phyloP scores from a whole-genome alignment of 306 rosid species.

The Castanea crenata region DNA sequence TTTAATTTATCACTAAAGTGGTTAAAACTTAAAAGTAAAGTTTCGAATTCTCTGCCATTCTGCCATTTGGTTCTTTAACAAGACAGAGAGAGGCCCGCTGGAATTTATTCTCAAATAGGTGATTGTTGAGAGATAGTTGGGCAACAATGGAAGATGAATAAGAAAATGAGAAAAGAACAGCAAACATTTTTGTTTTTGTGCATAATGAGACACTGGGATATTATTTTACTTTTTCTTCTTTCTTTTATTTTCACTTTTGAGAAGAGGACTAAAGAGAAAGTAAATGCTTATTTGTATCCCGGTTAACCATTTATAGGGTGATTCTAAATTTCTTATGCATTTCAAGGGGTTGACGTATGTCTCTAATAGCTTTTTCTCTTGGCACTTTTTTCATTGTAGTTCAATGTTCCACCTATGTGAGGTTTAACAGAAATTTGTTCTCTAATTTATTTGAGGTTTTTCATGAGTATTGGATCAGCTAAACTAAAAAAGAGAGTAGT shows the following conservation, averaged over 20 bases:
- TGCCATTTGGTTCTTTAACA: not conserved
- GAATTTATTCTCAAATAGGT: not conserved
- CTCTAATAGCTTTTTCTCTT: not conserved
- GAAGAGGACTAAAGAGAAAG: not conserved
- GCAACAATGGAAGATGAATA: not conserved
- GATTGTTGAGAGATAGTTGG: not conserved
- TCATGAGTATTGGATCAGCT: not conserved
- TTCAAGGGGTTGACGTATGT: not conserved
- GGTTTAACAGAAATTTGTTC: not conserved
- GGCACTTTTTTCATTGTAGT: not conserved
- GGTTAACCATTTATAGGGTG: not conserved
- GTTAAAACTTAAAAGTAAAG: not conserved
- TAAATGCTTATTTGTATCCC: not conserved
- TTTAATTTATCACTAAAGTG: not conserved
- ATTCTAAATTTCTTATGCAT: not conserved
- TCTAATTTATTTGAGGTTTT: not conserved
- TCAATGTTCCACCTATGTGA: not conserved
- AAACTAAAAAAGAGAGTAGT: not conserved
- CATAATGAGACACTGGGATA: not conserved
- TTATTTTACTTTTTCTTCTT: not conserved
- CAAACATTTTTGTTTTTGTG: not conserved
- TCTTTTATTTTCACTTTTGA: not conserved
- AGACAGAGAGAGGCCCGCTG: not conserved
- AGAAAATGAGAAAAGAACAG: not conserved
- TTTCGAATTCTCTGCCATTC: not conserved